Evolutionary conservation across 2,329 filamentous ascomycete genomes (phyloP), one percentile per base, ranked within the genome.

Genomic region (Alternaria triticimaculans): DNA sequence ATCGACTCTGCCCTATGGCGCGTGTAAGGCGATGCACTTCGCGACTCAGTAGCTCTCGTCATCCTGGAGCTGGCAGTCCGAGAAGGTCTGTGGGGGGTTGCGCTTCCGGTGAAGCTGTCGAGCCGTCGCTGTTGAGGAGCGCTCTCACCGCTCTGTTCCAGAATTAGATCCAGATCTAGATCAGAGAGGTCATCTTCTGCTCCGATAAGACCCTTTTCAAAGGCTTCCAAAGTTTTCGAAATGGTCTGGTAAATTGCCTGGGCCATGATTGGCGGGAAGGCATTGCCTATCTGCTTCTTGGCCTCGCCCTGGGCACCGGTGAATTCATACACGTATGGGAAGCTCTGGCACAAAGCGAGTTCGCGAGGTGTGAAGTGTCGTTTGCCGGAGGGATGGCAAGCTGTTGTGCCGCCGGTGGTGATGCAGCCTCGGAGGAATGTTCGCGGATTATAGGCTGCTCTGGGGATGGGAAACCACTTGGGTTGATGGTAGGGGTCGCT

Each of bases 181-280:
- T 78, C 69, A 0, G 49, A 12, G 0, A 77, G 46, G 0, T 73
- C 65, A 3, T 77, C 73, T 23, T 77, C 74, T 0, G 70, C 65
- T 15, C 49, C 55, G 18, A 78, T 73, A 4, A 73, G 26, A 0
- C 73, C 73, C 3, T 71, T 9, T 14, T 77, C 72, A 12, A 70
- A 78, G 0, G 76, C 76, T 28, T 76, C 69, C 0, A 75, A 53
- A 0, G 70, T 72, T 15, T 65, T 26, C 0, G 60, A 63, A 10
- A 58, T 54, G 0, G n/a, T 20, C 4, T 20, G 50, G 20, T 61
- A 74, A 2, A 74, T 20, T 0, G 41, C 15, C 3, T 65, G 56
- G 1, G 68, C 71, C 20, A 70, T 63, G 1, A 65, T 2, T 0
- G 73, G 70, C 0, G 74, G 74, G 37, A 70, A 72, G 0, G 70